Evolutionary conservation across 179 eudicot species (phyloP).

Genomic region (Beta lomatogona): DNA sequence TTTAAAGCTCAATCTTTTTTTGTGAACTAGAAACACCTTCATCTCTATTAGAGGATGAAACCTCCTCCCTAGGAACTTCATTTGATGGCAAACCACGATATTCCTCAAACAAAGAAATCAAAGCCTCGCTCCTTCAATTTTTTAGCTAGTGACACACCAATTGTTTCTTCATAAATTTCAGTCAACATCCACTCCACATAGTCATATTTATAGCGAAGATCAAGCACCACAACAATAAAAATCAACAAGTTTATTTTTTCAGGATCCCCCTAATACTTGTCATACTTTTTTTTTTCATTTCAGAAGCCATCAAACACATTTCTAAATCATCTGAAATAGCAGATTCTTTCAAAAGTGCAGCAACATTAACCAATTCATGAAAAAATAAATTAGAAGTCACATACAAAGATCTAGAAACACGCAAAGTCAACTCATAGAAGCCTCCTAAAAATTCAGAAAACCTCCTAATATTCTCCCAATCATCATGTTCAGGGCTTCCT

Average conservation of each 20-base stretch:
- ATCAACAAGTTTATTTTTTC: background rate
- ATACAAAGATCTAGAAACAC: too few species aligned
- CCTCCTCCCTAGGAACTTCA: too few species aligned
- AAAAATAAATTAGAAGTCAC: too few species aligned
- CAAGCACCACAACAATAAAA: background rate
- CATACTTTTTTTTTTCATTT: conserved; percentile 4
- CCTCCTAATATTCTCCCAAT: background rate
- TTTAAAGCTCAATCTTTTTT: background rate
- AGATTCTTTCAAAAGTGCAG: too few species aligned
- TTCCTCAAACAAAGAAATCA: too few species aligned
- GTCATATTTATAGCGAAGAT: background rate
- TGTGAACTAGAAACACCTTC: background rate
- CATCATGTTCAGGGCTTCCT: background rate
- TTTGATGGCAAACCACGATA: background rate
- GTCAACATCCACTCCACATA: background rate
- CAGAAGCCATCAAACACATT: background rate
- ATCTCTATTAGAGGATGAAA: too few species aligned
- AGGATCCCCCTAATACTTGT: conserved; percentile 6
- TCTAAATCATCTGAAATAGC: too few species aligned
- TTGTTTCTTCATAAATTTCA: background rate
- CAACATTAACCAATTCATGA: too few species aligned
- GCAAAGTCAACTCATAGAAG: background rate
- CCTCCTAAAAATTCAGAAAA: background rate
- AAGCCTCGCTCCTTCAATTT: background rate
- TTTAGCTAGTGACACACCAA: background rate